Base-by-base conservation (phyloP, 1,284 basidiomycete genomes). In the Irpex sp. region DNA sequence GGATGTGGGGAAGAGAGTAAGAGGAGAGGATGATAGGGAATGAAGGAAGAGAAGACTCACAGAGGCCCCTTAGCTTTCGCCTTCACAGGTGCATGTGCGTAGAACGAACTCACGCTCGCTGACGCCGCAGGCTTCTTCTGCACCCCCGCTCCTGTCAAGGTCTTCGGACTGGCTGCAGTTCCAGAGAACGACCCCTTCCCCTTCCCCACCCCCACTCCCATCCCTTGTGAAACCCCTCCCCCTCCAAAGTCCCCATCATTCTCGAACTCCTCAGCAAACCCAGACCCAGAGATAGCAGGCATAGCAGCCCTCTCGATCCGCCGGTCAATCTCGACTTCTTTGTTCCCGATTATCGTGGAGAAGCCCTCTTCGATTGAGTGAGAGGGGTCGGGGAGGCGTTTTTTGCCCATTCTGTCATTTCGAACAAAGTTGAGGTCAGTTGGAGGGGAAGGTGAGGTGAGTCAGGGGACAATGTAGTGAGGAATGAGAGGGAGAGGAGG, bases 271-370 rank as follows among this genome's bases (percentile, higher is more conserved):
- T 53, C 62, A 16, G 69, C 67, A 19, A 65, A 64, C 0, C 77
- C 77, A 14, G 28, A 64, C 0, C 77, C 77, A 14, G 28, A 33
- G 28, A 33, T 33, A 6, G 71, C 67, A 7, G 88, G 88, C 52
- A 90, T 69, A 57, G 83, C 79, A 5, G 79, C 77, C 4, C 72
- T 66, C 6, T 78, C 67, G 7, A 88, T 76, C 60, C 78, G 74
- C 49, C 69, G 72, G 67, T 89, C 84, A 2, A 91, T 75, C 64
- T 86, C 80, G 7, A 91, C 77, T 61, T 88, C 86, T 71, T 82
- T 86, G 16, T 82, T 82, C 19, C 80, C 82, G 10, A 88, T 79
- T 58, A 76, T 77, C 14, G 78, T 72, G 49, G 70, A 72, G 63
- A 81, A 82, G n/a, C 84, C 84, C 52, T 72, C 72, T 57, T 75